Evolutionary conservation across 768 basidiomycete species (phyloP), one percentile per base, ranked within the genome.

Genomic region (Mycena amicta): DNA sequence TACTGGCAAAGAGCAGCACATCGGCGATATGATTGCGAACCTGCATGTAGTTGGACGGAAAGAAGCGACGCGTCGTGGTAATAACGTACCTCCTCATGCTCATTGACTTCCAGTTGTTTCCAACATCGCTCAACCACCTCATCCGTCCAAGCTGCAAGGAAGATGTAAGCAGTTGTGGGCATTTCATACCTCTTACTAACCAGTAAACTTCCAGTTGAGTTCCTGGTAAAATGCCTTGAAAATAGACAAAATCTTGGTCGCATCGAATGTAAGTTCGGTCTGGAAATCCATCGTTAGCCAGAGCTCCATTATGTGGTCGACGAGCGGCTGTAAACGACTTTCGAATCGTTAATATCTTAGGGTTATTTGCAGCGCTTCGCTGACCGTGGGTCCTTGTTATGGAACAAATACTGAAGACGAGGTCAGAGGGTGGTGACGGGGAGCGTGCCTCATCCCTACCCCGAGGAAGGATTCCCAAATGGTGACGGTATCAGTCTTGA

Each of bases 381-480:
- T 13, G 5, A 26, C 22, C 94, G 86, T 23, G 94, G 93, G 71
- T 97, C 95, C 62, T 85, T 86, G 60, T 84, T 83, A 66, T 84
- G 84, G 67, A 93, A 88, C 51, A 90, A 74, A 67, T 92, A 92
- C 87, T 93, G 64, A 2, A 52, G 41, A 30, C n/a, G 11, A 50
- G 22, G 46, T 65, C 23, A 53, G 43, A 45, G 22, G 8, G 12
- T 6, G 55, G 26, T 64, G 37, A 26, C 28, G 18, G 55, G 40
- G 29, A 50, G 43, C 22, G 22, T 31, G 52, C 27, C 6, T 18
- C 33, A 37, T 33, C 29, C 71, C 46, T 70, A 90, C 88, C 77
- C 90, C 88, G 26, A 90, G 70, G 71, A 90, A 90, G 0, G 89
- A 88, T n/a, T 84, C 80, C 90, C 90, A 92, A 23, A 91, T 83